Evolutionary conservation across 768 basidiomycete species (phyloP).

Genomic region (Leccinum olivaceopallidum): DNA sequence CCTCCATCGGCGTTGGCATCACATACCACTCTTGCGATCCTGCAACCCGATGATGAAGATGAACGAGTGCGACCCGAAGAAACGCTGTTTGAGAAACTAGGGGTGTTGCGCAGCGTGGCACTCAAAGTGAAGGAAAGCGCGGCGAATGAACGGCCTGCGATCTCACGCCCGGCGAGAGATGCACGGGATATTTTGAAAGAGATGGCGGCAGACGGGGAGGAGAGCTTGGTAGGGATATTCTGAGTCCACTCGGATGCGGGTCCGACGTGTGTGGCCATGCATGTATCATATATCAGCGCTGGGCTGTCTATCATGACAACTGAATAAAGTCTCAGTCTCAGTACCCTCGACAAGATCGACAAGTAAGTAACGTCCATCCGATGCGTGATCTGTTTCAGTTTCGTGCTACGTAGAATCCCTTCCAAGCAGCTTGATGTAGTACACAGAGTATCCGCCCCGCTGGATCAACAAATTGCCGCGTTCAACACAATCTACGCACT

Average conservation of each 20-base stretch:
- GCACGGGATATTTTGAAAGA: constrained; percentile 67
- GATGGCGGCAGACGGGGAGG: constrained; percentile 27
- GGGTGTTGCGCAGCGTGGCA: constrained; percentile 59
- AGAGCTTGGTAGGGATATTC: constrained; percentile 30
- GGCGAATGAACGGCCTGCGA: constrained; percentile 65
- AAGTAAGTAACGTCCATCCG: too few relatives aligned
- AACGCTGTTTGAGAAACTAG: constrained; percentile 66
- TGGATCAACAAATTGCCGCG: too few relatives aligned
- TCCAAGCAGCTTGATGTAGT: too few relatives aligned
- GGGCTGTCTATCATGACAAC: too few relatives aligned
- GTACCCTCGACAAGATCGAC: too few relatives aligned
- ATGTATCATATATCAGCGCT: too few relatives aligned
- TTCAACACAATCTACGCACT: too few relatives aligned
- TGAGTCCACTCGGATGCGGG: constrained; percentile 6
- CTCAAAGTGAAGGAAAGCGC: constrained; percentile 73
- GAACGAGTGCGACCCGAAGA: constrained; percentile 9
- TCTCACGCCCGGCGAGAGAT: constrained; percentile 81
- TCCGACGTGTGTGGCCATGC: not conserved
- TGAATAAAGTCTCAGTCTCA: too few relatives aligned
- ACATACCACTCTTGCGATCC: constrained; percentile 56
- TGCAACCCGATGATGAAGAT: constrained; percentile 48
- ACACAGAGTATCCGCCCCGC: too few relatives aligned
- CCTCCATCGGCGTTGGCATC: constrained; percentile 64
- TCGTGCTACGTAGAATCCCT: too few relatives aligned
- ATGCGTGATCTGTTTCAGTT: too few relatives aligned